These are phyloP conservation scores for Colletotrichum endophyticum DNA, from an alignment of 2,329 filamentous ascomycete species.

Conservation along the genomic window DNA sequence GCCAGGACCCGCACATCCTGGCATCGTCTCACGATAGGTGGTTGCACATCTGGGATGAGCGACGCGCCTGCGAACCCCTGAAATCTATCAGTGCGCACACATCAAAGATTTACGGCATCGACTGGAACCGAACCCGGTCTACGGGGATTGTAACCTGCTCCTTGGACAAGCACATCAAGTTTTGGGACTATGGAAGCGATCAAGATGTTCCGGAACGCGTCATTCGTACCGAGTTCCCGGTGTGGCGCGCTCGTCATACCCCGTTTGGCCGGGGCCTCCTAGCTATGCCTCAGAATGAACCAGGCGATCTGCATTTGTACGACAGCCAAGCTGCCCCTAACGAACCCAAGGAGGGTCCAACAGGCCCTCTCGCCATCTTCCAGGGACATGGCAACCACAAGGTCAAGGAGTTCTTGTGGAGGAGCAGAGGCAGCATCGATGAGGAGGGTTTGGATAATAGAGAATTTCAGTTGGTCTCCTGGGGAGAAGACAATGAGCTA, in stretches of 20 bases:
- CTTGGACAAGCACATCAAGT: conserved; percentile 88
- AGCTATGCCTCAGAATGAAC: conserved; percentile 90
- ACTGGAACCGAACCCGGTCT: conserved; percentile 84
- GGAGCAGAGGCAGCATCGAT: conserved; percentile 72
- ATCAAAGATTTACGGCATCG: conserved; percentile 94
- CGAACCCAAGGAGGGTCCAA: conserved; percentile 47
- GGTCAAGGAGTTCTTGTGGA: conserved; percentile 92
- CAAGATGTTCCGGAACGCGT: conserved; percentile 73
- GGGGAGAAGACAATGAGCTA: conserved; percentile 86
- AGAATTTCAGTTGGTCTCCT: conserved; percentile 92
- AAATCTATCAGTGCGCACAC: conserved; percentile 86
- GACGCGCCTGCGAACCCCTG: conserved; percentile 78
- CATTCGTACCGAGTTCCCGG: conserved; percentile 82
- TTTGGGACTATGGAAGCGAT: conserved; percentile 79
- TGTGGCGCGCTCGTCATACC: conserved; percentile 90
- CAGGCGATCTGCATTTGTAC: conserved; percentile 85
- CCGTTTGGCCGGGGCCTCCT: conserved; percentile 87
- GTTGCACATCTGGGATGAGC: conserved; percentile 88
- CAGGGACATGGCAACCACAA: conserved; percentile 68
- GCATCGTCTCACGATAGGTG: conserved; percentile 90
- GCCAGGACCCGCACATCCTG: conserved; percentile 83
- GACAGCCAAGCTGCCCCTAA: conserved; percentile 62
- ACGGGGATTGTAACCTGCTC: conserved; percentile 85
- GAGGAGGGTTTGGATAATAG: conserved; percentile 77
- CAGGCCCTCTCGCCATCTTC: conserved; percentile 61